phyloP scores from a whole-genome alignment of 177 flowering plant genomes.

The Vitis hybrid region DNA sequence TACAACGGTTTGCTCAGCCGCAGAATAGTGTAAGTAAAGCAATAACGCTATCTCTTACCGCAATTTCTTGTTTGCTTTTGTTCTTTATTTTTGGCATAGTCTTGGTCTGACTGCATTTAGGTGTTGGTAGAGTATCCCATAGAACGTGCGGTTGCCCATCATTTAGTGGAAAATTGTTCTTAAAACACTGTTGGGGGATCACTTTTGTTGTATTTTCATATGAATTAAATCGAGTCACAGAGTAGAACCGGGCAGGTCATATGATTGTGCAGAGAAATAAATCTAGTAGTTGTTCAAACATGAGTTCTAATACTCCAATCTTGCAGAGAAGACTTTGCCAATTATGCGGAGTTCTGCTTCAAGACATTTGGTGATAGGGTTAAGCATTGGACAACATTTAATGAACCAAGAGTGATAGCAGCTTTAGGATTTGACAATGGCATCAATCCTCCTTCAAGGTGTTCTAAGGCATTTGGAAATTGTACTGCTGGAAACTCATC shows the following conservation, averaged over 20 bases:
- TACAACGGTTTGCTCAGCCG: conserved; percentile 49
- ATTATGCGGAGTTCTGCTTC: conserved; percentile 69
- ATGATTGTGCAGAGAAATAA: no score
- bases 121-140: no score
- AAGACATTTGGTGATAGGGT: conserved; percentile 81
- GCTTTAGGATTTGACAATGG: conserved; percentile 68
- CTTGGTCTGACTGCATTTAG: no score
- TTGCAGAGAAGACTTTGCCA: conserved; percentile 51
- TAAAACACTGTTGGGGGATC: not conserved
- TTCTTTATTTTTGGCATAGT: no score
- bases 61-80: no score
- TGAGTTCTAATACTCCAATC: not conserved
- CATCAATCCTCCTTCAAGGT: conserved; percentile 59
- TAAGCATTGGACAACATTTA: conserved; percentile 78
- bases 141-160: no score
- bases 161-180: no score
- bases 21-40: conserved; percentile 51
- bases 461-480: conserved; percentile 55
- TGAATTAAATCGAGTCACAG: not conserved
- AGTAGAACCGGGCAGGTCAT: no score
- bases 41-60: no score
- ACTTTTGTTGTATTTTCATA: not conserved
- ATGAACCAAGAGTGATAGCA: conserved; percentile 71
- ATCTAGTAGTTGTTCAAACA: no score
- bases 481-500: conserved; percentile 68